These are phyloP conservation scores for Caryopteris hybrid DNA, from an alignment of 305 asterid genomes.

Conservation along the genomic window DNA sequence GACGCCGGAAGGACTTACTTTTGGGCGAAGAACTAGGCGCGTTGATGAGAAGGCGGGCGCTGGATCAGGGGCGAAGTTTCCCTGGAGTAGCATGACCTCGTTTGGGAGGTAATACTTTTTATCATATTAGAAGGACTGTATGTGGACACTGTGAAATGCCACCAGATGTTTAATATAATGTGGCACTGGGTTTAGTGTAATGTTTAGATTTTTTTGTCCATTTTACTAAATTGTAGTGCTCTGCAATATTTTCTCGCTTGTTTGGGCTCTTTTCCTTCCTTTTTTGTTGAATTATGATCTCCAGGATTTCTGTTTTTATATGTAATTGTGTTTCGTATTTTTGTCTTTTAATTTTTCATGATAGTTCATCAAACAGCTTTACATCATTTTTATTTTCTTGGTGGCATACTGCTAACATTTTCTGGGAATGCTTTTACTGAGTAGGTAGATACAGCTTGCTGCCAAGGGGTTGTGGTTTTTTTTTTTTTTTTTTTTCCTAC, in stretches of 20 bases:
- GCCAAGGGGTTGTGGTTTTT: too few relatives aligned
- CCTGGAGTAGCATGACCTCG: slow-evolving; percentile 73
- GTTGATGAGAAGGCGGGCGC: slow-evolving; percentile 20
- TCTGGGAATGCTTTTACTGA: not conserved
- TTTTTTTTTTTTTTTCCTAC: too few relatives aligned
- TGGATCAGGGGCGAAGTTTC: slow-evolving; percentile 44
- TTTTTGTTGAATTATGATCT: not conserved
- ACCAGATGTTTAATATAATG: slow-evolving; percentile 16
- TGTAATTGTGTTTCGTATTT: not conserved
- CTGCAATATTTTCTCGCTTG: not conserved
- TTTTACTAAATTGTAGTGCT: not conserved
- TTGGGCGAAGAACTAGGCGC: slow-evolving; percentile 24
- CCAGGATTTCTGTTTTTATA: not conserved
- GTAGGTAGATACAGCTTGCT: not conserved
- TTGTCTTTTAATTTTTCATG: not conserved
- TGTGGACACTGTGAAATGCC: not conserved
- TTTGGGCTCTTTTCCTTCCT: not conserved
- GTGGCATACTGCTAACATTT: not conserved
- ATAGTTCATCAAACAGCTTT: not conserved
- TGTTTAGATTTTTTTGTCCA: not conserved
- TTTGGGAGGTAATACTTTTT: slow-evolving; percentile 35
- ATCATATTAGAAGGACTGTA: not conserved
- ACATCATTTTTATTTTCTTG: too few relatives aligned
- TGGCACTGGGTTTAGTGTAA: slow-evolving; percentile 7
- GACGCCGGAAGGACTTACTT: slow-evolving; percentile 31